These are phyloP conservation scores for Talaromyces sp. DNA, from an alignment of 2,329 filamentous ascomycete genomes.

Conservation along the genomic window DNA sequence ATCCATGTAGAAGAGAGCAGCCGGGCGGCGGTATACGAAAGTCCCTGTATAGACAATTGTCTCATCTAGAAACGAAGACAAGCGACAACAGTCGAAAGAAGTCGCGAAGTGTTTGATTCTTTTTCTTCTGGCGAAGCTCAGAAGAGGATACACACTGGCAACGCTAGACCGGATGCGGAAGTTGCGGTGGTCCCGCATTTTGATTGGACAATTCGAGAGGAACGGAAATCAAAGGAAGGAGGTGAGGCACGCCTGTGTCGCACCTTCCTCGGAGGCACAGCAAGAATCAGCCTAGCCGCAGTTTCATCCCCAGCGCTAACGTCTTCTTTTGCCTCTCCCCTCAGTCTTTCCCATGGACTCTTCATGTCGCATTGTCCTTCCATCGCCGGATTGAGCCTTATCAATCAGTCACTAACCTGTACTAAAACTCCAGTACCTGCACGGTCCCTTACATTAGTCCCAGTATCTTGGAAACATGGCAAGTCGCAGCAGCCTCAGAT, in stretches of 20 bases:
- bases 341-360: neutral
- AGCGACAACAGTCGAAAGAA: neutral
- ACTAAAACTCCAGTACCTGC: neutral
- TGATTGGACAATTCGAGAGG: constrained; percentile 6
- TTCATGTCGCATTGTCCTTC: neutral
- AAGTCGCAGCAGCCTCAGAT: neutral
- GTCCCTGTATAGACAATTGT: neutral
- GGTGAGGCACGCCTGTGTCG: neutral
- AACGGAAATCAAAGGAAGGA: neutral
- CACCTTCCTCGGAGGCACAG: constrained; percentile 5
- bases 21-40: neutral
- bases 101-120: neutral
- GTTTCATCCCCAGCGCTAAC: constrained; percentile 3
- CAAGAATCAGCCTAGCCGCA: neutral
- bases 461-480: constrained; percentile 6
- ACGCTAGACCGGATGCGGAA: neutral
- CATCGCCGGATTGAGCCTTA: neutral
- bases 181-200: neutral
- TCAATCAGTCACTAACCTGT: neutral
- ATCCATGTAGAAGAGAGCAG: neutral
- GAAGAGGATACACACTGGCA: neutral
- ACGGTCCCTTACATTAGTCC: constrained; percentile 8
- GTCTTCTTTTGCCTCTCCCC: neutral
- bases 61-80: neutral
- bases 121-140: neutral